Percentiles rank a stretch among this genome's conserved stretches.
Evolutionary conservation across 2,329 filamentous ascomycete genomes (phyloP).

Genomic region (Penicillium verrucosum): DNA sequence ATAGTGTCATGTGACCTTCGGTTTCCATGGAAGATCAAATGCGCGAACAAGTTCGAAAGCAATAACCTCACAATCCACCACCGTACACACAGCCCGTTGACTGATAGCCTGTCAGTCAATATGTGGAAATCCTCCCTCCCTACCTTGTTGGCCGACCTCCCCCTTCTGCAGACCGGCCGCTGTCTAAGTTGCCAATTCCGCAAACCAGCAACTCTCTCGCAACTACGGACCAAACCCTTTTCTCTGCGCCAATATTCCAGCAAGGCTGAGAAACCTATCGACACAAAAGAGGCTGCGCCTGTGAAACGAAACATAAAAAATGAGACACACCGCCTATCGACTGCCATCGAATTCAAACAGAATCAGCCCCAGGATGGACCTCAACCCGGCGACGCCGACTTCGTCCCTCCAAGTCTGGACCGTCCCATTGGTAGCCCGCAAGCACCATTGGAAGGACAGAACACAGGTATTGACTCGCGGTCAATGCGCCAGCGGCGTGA

Average conservation of each 20-base stretch:
- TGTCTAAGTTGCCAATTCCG: conserved; percentile 39
- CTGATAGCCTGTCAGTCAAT: conserved; percentile 1
- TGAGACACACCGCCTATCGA: conserved; percentile 4
- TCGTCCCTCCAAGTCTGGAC: conserved; percentile 53
- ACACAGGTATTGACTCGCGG: conserved; percentile 71
- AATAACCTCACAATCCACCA: background rate
- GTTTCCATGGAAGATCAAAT: conserved; percentile 4
- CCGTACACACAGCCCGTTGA: background rate
- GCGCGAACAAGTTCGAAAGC: background rate
- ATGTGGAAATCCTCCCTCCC: conserved; percentile 33
- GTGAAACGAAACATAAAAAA: background rate
- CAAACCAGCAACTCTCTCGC: conserved; percentile 18
- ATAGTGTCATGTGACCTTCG: background rate
- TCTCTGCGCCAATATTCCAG: conserved; percentile 32
- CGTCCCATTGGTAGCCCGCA: conserved; percentile 78
- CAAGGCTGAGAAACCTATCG: conserved; percentile 8
- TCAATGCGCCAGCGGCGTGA: conserved; percentile 65
- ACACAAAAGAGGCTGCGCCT: background rate
- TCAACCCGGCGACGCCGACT: conserved; percentile 41
- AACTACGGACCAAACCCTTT: conserved; percentile 18
- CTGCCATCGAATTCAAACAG: conserved; percentile 28
- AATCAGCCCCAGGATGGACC: conserved; percentile 23
- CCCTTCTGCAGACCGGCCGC: conserved; percentile 27
- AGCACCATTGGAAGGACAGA: conserved; percentile 74
- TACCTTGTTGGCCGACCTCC: conserved; percentile 21